These are phyloP conservation scores for Diospyros kaki DNA, from an alignment of 148 eudicot genomes.

Conservation along the genomic window DNA sequence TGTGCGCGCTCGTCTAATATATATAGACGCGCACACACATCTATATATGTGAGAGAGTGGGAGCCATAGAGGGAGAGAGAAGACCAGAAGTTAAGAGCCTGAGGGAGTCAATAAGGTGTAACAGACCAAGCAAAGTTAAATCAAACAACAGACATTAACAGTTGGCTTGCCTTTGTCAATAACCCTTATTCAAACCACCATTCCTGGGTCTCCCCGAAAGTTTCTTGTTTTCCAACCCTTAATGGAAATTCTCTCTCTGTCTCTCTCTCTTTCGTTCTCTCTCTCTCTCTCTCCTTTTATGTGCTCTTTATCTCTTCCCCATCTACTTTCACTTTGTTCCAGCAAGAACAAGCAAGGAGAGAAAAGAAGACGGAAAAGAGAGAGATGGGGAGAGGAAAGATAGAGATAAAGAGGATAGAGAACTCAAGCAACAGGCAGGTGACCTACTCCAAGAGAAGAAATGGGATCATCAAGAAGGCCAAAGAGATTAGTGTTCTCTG, in stretches of 20 bases:
- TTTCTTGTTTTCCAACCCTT: conserved; percentile 42
- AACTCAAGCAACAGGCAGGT: conserved; percentile 82
- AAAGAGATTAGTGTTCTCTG: conserved; percentile 76
- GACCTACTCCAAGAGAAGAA: conserved; percentile 75
- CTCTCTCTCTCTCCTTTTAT: neutral
- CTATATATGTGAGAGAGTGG: too few species aligned
- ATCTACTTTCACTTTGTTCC: neutral
- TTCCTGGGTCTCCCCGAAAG: conserved; percentile 39
- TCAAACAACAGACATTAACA: conserved; percentile 14
- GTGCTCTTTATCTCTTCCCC: neutral
- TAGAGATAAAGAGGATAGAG: conserved; percentile 88
- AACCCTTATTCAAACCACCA: conserved; percentile 35
- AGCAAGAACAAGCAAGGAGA: neutral
- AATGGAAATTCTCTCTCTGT: conserved; percentile 21
- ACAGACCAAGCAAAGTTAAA: conserved; percentile 19
- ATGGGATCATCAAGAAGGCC: conserved; percentile 80
- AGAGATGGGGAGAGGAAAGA: conserved; percentile 86
- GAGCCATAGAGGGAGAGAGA: conserved; percentile 13
- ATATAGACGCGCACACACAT: too few species aligned
- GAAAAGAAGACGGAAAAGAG: conserved; percentile 12
- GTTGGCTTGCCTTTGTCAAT: conserved; percentile 29
- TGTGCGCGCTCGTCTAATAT: too few species aligned
- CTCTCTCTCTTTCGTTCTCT: conserved; percentile 1
- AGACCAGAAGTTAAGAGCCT: conserved; percentile 42
- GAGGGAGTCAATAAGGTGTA: conserved; percentile 37